phyloP scores from a whole-genome alignment of 1,284 basidiomycete genomes.

The Peniophora sp. region DNA sequence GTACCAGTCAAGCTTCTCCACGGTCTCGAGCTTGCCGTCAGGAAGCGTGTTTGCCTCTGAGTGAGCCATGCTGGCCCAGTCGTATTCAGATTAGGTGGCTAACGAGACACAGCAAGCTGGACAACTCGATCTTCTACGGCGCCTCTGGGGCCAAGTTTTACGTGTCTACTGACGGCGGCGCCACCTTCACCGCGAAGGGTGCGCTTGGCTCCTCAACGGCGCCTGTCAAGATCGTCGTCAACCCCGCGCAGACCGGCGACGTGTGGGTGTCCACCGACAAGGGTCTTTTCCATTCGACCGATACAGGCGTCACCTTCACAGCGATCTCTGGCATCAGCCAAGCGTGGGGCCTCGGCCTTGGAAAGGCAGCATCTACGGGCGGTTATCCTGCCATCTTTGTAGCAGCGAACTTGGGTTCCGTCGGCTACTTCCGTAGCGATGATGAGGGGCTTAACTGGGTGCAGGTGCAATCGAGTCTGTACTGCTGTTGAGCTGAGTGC shows the following conservation, averaged over 20 bases:
- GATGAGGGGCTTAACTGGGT: slow-evolving; percentile 52
- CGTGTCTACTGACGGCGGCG: slow-evolving; percentile 44
- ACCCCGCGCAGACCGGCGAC: slow-evolving; percentile 42
- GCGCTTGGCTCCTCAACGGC: slow-evolving; percentile 40
- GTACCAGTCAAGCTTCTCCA: slow-evolving; percentile 37
- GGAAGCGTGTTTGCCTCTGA: slow-evolving; percentile 51
- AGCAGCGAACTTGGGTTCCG: slow-evolving; percentile 41
- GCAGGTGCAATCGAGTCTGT: too few species aligned
- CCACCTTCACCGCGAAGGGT: slow-evolving; percentile 37
- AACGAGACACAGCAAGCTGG: slow-evolving; percentile 28
- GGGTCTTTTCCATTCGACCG: slow-evolving; percentile 54
- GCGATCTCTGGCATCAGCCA: slow-evolving; percentile 37
- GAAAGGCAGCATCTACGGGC: slow-evolving; percentile 39
- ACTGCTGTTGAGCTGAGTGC: too few species aligned
- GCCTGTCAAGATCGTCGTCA: slow-evolving; percentile 43
- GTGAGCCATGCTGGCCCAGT: background rate
- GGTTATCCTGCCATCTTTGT: slow-evolving; percentile 52
- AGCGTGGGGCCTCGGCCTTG: slow-evolving; percentile 53
- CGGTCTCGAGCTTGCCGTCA: slow-evolving; percentile 43
- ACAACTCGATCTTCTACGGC: slow-evolving; percentile 50
- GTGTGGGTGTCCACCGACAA: slow-evolving; percentile 56
- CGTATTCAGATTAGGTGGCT: background rate
- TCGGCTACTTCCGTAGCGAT: slow-evolving; percentile 53
- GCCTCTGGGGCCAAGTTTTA: slow-evolving; percentile 49
- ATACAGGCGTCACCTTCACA: slow-evolving; percentile 43